These are phyloP conservation scores for Nidularia sp. DNA, from an alignment of 768 basidiomycete species.

Conservation along the genomic window DNA sequence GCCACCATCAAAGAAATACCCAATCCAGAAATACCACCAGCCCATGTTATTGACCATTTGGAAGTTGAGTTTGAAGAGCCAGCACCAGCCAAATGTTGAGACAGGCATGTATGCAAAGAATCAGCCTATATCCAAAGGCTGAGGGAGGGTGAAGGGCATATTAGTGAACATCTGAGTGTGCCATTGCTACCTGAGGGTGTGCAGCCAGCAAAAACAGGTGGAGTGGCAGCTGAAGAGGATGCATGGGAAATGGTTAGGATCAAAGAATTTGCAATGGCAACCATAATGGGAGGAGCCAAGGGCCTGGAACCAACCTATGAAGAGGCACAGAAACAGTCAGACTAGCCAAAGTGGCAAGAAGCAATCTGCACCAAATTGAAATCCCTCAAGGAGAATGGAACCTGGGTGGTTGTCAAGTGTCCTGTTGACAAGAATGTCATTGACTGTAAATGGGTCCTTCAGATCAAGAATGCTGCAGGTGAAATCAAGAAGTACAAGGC, in stretches of 20 bases:
- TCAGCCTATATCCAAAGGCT: too few relatives aligned
- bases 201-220: background rate
- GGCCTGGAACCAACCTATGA: background rate
- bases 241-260: background rate
- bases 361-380: constrained; percentile 6
- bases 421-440: constrained; percentile 3
- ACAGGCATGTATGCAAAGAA: background rate
- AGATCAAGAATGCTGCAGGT: constrained; percentile 10
- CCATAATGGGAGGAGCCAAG: background rate
- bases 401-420: constrained; percentile 7
- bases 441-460: constrained; percentile 7
- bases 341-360: constrained; percentile 7
- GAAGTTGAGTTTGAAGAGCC: background rate
- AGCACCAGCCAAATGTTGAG: background rate
- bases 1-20: background rate
- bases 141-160: too few relatives aligned
- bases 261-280: background rate
- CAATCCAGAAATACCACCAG: background rate
- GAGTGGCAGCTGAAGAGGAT: background rate
- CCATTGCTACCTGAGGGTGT: background rate
- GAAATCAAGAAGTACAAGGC: constrained; percentile 22
- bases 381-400: constrained; percentile 5
- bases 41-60: background rate
- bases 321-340: background rate
- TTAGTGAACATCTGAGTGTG: too few relatives aligned